phyloP scores from a whole-genome alignment of 2,329 filamentous ascomycete species.

The Paramyrothecium roridum region DNA sequence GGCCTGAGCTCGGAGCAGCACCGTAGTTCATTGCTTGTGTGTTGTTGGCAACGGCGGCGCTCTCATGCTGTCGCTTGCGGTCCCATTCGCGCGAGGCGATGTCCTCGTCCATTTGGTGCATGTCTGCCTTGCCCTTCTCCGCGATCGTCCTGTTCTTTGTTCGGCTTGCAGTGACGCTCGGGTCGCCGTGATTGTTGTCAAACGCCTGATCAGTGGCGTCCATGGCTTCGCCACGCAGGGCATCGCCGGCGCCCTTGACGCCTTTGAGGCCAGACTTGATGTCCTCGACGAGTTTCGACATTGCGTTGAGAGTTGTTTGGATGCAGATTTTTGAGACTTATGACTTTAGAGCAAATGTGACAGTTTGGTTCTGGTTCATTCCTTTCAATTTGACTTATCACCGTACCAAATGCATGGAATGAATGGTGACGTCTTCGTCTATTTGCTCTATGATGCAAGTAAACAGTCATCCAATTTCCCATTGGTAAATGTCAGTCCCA shows the following conservation, averaged over 20 bases:
- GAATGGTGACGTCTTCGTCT: too few relatives aligned
- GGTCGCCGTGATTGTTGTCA: slow-evolving; percentile 8
- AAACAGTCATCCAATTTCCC: too few relatives aligned
- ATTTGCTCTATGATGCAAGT: too few relatives aligned
- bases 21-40: too few relatives aligned
- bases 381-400: too few relatives aligned
- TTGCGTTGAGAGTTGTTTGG: neutral
- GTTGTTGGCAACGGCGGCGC: too few relatives aligned
- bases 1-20: too few relatives aligned
- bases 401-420: too few relatives aligned
- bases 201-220: slow-evolving; percentile 16
- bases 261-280: slow-evolving; percentile 18
- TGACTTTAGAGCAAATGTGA: too few relatives aligned
- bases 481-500: too few relatives aligned
- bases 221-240: slow-evolving; percentile 12
- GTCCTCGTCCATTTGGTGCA: slow-evolving; percentile 11
- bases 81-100: slow-evolving; percentile 15
- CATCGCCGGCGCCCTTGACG: slow-evolving; percentile 17
- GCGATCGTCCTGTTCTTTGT: slow-evolving; percentile 7
- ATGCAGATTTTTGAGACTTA: too few relatives aligned
- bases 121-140: slow-evolving; percentile 15
- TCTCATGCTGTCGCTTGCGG: slow-evolving; percentile 3
- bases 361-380: too few relatives aligned
- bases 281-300: slow-evolving; percentile 17
- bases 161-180: neutral